Evolutionary conservation across 805 yeast genomes (phyloP).

Genomic region (Ogataea philodendri): DNA sequence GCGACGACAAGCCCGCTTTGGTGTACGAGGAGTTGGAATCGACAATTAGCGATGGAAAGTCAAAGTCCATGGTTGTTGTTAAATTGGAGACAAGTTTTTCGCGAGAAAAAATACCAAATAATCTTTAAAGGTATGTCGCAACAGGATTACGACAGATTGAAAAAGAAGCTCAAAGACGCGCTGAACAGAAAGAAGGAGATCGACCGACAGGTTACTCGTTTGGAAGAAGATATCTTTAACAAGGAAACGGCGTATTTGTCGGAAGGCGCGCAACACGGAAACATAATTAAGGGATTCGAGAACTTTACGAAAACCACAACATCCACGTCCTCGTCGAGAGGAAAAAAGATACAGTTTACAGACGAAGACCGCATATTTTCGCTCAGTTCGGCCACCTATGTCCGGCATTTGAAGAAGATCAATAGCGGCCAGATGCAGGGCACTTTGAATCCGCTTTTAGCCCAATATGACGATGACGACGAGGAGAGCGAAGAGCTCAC

Average conservation of each 20-base stretch:
- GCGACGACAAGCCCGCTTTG: slow-evolving; percentile 68
- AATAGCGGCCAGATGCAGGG: slow-evolving; percentile 29
- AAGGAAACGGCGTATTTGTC: slow-evolving; percentile 76
- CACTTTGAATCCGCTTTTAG: slow-evolving; percentile 15
- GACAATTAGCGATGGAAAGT: slow-evolving; percentile 61
- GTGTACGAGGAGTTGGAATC: slow-evolving; percentile 66
- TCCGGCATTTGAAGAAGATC: slow-evolving; percentile 57
- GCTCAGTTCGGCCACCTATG: slow-evolving; percentile 66
- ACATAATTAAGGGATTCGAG: slow-evolving; percentile 89
- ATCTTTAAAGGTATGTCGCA: slow-evolving; percentile 19
- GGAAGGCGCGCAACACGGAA: slow-evolving; percentile 65
- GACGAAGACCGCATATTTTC: slow-evolving; percentile 84
- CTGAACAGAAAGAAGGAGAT: slow-evolving; percentile 59
- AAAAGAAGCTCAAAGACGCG: slow-evolving; percentile 62
- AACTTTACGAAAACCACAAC: slow-evolving; percentile 54
- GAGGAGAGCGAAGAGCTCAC: slow-evolving; percentile 24
- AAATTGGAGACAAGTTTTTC: slow-evolving; percentile 5
- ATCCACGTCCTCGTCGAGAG: slow-evolving; percentile 33
- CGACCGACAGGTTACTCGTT: slow-evolving; percentile 57
- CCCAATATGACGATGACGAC: slow-evolving; percentile 21
- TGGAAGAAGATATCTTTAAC: slow-evolving; percentile 78
- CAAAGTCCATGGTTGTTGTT: slow-evolving; percentile 30
- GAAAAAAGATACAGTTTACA: slow-evolving; percentile 51
- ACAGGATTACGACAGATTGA: slow-evolving; percentile 61
- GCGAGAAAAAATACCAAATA: slow-evolving; percentile 7